Evolutionary conservation across 2,329 filamentous ascomycete species (phyloP), one percentile per base, ranked within the genome.

Genomic region (Cadophora sp.): DNA sequence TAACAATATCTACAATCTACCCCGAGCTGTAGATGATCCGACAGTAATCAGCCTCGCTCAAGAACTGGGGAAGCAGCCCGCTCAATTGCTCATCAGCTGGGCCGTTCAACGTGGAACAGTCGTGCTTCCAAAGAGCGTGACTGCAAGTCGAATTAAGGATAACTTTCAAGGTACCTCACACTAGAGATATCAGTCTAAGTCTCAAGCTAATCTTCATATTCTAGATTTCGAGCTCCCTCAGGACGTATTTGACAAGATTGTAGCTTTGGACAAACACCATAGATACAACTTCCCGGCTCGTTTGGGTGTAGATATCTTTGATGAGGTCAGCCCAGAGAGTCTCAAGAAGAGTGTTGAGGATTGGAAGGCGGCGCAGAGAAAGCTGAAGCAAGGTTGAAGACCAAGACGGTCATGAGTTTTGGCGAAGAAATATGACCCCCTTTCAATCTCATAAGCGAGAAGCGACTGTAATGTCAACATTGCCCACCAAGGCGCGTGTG

Each of bases 71-170:
- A 83, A 85, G 73, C 82, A 85, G 60, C 83, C 85, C 2, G 85
- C 85, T 1, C 83, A 85, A 69, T 75, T 88, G 7, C 79, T 88
- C 7, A 82, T 88, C 66, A 83, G 82, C 53, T 87, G 85, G 85
- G 83, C 81, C 14, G 79, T 87, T 9, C 83, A 86, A 73, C 79
- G 85, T 29, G 85, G 85, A 1, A 85, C 83, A 0, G 80, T 84
- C 8, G 85, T 86, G 8, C 76, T 88, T 48, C 84, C 85, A 19
- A 87, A 88, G 77, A 84, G 82, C 59, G 84, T 86, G 3, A 87
- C 84, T 0, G 80, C 83, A 1, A 79, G 80, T 14, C 79, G 85
- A 40, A 86, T 88, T 64, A 79, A 80, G 63, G 79, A 79, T 53
- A 87, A 86, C 64, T 80, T 72, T 22, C 53, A 74, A 72, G 79